Conservation (phyloP, 768 basidiomycete genomes). For the Agaricus subrufescens region DNA sequence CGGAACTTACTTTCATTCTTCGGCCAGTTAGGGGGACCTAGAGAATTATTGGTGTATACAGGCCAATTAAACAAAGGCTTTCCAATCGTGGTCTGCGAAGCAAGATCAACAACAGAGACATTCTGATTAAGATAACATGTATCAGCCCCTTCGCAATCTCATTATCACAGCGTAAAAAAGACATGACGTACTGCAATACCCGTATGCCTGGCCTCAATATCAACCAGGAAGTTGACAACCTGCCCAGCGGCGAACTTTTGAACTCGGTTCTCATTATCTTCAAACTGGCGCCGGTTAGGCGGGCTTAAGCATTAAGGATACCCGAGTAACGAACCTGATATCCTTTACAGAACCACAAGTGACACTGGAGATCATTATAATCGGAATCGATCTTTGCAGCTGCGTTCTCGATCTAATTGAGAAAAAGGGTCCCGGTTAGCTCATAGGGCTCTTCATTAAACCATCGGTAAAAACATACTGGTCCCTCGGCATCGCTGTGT, state of each 20-base stretch:
- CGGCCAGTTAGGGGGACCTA: constrained; percentile 26
- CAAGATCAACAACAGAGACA: constrained; percentile 26
- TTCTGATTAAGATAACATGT: constrained; percentile 17
- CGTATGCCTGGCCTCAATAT: constrained; percentile 30
- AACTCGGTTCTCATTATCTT: constrained; percentile 26
- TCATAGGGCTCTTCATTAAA: neutral
- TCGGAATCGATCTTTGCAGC: constrained; percentile 21
- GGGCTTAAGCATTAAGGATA: neutral
- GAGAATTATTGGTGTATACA: constrained; percentile 25
- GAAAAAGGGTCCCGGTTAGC: neutral
- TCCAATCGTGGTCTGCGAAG: constrained; percentile 23
- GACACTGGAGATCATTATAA: constrained; percentile 25
- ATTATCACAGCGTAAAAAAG: neutral
- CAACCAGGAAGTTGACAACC: constrained; percentile 24
- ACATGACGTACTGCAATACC: constrained; percentile 24
- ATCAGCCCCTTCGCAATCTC: neutral
- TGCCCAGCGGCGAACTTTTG: constrained; percentile 23
- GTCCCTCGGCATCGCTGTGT: constrained; percentile 24
- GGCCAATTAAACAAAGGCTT: constrained; percentile 26
- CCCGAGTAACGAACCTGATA: constrained; percentile 18
- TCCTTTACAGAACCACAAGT: constrained; percentile 30
- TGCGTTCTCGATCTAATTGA: constrained; percentile 26
- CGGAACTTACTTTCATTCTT: constrained; percentile 28
- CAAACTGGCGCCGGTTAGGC: constrained; percentile 14
- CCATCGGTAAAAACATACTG: constrained; percentile 17